Evolutionary conservation across 768 basidiomycete species (phyloP), one percentile per base, ranked within the genome.

Genomic region (Mycena latifolia): DNA sequence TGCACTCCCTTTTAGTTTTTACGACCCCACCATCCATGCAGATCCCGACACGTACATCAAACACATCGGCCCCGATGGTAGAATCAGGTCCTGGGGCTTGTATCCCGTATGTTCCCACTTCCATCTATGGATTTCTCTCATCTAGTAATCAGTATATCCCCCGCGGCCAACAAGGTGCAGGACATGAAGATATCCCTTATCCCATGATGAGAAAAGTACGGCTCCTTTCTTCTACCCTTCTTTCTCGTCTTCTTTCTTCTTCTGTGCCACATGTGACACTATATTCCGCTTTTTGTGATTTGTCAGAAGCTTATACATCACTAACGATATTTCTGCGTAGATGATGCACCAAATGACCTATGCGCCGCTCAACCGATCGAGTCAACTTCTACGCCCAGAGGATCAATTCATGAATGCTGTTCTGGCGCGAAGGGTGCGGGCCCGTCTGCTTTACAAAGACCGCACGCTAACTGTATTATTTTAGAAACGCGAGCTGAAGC

Each of bases 81-180:
- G 69, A 43, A 66, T 69, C 28, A 55, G 71, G 46, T 69, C 73
- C 33, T 75, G 74, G 71, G 74, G 73, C n/a, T 59, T 75, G 39
- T 72, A 67, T 69, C 74, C 73, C 22, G 73, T 72, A 60, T 24
- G 35, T 37, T 31, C 24, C 41, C 24, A 39, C 55, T 37, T 46
- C 37, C 18, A 58, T 31, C 53, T 18, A 24, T 17, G 39, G 33
- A 28, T 65, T 31, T 8, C 51, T 45, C 39, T 61, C 43, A 60
- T 52, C 51, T 25, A 53, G 7, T 25, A 29, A 57, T 31, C 51
- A 72, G 67, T 67, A 67, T 51, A 31, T 67, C 54, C 53, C 60
- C 28, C n/a, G 10, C 29, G 70, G 65, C 48, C 41, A 61, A 59
- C 37, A 28, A 39, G 61, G 53, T 51, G 63, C 48, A 20, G 69